Conservation (phyloP, 1,284 basidiomycete genomes). For the Cryptococcus jaspeensis region DNA sequence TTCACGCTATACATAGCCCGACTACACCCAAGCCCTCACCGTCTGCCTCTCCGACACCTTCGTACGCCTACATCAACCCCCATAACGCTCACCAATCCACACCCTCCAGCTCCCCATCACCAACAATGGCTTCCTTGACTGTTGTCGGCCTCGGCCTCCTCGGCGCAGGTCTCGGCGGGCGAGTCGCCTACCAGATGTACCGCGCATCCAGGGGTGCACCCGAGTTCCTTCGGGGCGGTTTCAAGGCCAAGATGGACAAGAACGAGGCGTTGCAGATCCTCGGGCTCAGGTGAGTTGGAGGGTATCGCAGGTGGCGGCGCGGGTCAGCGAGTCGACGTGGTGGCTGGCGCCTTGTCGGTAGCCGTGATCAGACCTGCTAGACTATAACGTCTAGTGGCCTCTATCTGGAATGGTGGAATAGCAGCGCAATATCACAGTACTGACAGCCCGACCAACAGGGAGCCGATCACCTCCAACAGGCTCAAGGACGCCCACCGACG, state of each 20-base stretch:
- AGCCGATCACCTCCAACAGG: conserved; percentile 66
- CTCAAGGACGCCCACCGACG: conserved; percentile 87
- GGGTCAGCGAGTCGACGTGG: not conserved
- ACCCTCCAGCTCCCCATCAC: not conserved
- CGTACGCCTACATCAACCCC: not conserved
- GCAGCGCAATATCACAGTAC: not conserved
- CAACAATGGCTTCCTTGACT: conserved; percentile 60
- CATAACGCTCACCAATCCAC: not conserved
- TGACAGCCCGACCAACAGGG: conserved; percentile 56
- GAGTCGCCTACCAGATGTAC: conserved; percentile 59
- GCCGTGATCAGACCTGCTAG: no score
- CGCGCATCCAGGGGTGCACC: conserved; percentile 63
- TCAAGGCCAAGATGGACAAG: conserved; percentile 93
- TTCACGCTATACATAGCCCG: not conserved
- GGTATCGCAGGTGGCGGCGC: not conserved
- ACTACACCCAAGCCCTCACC: no score
- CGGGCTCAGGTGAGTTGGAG: conserved; percentile 72
- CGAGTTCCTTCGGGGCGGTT: conserved; percentile 83
- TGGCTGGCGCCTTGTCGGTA: not conserved
- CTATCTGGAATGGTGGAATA: not conserved
- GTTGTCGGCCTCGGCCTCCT: conserved; percentile 75
- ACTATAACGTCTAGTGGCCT: not conserved
- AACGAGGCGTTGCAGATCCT: conserved; percentile 88
- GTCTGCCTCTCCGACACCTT: not conserved
- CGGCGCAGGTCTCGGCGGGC: conserved; percentile 73